Base-by-base conservation (phyloP, 805 yeast genomes). In the Phaffomyces opuntiae region DNA sequence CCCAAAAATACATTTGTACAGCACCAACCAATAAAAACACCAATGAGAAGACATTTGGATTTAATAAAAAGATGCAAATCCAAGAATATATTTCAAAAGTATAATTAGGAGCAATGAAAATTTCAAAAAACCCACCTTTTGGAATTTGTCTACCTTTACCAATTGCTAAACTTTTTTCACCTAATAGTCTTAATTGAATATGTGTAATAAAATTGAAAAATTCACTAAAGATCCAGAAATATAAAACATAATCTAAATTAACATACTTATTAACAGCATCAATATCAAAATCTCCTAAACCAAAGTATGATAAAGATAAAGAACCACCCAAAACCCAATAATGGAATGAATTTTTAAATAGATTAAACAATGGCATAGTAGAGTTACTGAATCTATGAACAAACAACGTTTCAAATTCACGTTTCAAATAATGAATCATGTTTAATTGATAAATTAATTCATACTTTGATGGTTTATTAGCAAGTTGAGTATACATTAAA, bases 291-390 rank as follows among this genome's bases (percentile, higher is more conserved):
- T 57, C 68, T 80, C 96, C 58, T 74, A 80, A 53, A 65, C 72
- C 54, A 56, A 67, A 80, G 76, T 83, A 54, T 69, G 58, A 51
- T 51, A 74, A 38, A 53, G 74, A 53, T 67, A 73, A 63, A 12
- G 77, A 61, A 9, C 98, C 97, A 45, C 89, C 83, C 53, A 91
- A 69, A n/a, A 87, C 63, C 97, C 97, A 91, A 68, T 93, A 93
- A 64, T 93, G 97, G 53, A 77, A 71, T 36, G 89, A 82, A 69
- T 93, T 93, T 68, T 90, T 88, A 74, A 91, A 86, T 48, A 93
- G 67, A 65, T 88, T 86, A 62, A 79, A 76, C 38, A 85, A 57
- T 5, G 99, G 99, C 99, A 93, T 93, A 13, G 99, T 93, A 25
- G 87, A 81, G 48, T 80, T 72, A 21, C 96, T 86, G 62, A 93